Evolutionary conservation across 495 filamentous ascomycete species (phyloP), one percentile per base, ranked within the genome.

Genomic region (Saxophila tyrrhenica): DNA sequence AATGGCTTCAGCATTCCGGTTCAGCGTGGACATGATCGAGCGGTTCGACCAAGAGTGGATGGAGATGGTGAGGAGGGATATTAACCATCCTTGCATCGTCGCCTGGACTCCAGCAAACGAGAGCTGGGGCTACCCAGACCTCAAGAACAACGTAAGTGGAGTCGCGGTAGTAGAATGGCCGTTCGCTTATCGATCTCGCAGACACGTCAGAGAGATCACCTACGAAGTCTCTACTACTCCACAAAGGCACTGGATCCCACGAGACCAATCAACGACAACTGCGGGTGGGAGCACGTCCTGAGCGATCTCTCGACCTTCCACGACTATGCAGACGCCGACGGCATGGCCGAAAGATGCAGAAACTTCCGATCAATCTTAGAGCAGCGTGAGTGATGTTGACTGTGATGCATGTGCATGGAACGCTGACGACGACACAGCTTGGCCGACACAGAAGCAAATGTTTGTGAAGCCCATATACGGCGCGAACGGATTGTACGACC

Each of bases 21-120:
- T 78, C 54, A 72, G 68, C 46, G 51, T 68, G 15, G 72, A 78
- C 17, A 78, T 75, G 48, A 65, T 76, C 13, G 69, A 75, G 19
- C 68, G 78, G 5, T 78, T 78, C 63, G 69, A 73, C 45, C 63
- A 70, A 42, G 79, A 82, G 61, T 82, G 79, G 78, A 62, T 64
- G 0, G 77, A 77, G 60, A 70, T 73, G 9, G 75, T 82, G 25
- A 71, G 69, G 60, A 67, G 78, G 24, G 78, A 80, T 58, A 76
- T 80, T 55, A 81, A 79, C 55, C 78, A 81, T 56, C 78, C 78
- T 0, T 74, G 70, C 23, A 63, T 82, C n/a, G 70, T 81, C n/a
- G 72, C 74, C 7, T 82, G 78, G 79, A 82, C 79, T 9, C 78
- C 78, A 0, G 70, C 75, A 24, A 82, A 82, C 55, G 78, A 82